Evolutionary conservation across 2,329 filamentous ascomycete genomes (phyloP), one percentile per base, ranked within the genome.

Genomic region (Elsinoe arachidis): DNA sequence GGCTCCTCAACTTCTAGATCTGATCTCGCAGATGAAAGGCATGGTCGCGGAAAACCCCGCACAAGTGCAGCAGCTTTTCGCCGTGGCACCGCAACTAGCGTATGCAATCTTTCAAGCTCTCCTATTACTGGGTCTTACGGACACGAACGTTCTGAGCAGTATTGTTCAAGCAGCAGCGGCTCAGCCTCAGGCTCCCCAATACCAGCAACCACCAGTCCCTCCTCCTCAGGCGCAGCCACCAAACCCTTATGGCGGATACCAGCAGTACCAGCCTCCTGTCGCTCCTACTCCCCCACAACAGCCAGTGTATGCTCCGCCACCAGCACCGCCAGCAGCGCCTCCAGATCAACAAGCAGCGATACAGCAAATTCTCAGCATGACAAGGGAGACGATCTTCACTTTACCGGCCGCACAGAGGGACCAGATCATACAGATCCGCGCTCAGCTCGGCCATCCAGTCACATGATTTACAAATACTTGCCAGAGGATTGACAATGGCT

Each of bases 41-140:
- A 78, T 97, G 11, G 89, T 89, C n/a, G 82, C 84, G 53, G 82
- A 80, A 21, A 90, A 97, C 65, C 90, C 92, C 1, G 79, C 81
- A 17, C 87, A 90, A 68, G 91, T 91, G 2, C 90, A 86, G 0
- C 89, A 95, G 67, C 83, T 97, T 39, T 82, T 99, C 41, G 80
- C 86, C 61, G 87, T 92, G 74, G 90, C 91, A 1, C 93, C 93
- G 0, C 93, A 99, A 73, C 83, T 99, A 44, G 84, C 89, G 3
- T 97, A 95, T 67, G 93, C 93, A 58, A 87, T 97, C 63, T 97
- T 97, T 74, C 92, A 97, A 73, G 88, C 91, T 21, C 80, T 97
- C 9, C 82, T 97, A 1, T 82, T 96, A 37, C 93, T 97, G 82
- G 90, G 90, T 46, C 83, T 97, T 9, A 90, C 97, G 57, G 92